Conservation (phyloP, 768 basidiomycete genomes). For the Leucosporidium creatinivorum region DNA sequence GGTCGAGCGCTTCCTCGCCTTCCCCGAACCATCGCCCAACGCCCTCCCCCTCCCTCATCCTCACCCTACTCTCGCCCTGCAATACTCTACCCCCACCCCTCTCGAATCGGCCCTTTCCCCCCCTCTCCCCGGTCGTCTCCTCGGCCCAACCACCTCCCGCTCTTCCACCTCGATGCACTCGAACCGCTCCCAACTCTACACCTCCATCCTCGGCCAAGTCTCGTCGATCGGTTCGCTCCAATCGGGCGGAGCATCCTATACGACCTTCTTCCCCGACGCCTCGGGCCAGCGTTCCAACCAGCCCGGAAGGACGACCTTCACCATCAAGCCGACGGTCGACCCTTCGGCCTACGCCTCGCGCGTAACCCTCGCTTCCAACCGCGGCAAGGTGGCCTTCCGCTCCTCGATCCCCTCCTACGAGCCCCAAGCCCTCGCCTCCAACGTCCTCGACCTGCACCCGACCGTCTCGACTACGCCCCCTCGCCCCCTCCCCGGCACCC, state of each 20-base stretch:
- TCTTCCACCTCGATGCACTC: not conserved
- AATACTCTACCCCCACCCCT: constrained; percentile 23
- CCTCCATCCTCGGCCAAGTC: constrained; percentile 17
- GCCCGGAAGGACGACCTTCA: constrained; percentile 27
- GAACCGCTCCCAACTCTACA: not conserved
- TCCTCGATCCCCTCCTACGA: constrained; percentile 24
- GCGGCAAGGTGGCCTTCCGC: not conserved
- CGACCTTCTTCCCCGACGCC: constrained; percentile 32
- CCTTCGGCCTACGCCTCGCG: constrained; percentile 1
- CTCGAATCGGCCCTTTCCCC: constrained; percentile 26
- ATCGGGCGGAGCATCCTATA: not conserved
- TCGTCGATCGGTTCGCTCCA: not conserved
- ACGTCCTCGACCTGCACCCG: constrained; percentile 7
- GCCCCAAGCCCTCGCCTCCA: constrained; percentile 15
- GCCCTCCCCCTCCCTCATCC: constrained; percentile 10
- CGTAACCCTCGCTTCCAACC: not conserved
- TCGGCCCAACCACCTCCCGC: constrained; percentile 10
- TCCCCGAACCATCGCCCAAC: not conserved
- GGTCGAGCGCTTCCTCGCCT: constrained; percentile 31
- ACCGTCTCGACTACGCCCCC: not conserved
- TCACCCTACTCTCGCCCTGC: constrained; percentile 31
- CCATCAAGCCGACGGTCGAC: constrained; percentile 17
- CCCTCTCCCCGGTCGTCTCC: constrained; percentile 28
- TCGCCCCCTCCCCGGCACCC: constrained; percentile 8
- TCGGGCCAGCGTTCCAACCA: constrained; percentile 16